Conservation (phyloP, 805 yeast genomes). For the Yarrowia sp. region DNA sequence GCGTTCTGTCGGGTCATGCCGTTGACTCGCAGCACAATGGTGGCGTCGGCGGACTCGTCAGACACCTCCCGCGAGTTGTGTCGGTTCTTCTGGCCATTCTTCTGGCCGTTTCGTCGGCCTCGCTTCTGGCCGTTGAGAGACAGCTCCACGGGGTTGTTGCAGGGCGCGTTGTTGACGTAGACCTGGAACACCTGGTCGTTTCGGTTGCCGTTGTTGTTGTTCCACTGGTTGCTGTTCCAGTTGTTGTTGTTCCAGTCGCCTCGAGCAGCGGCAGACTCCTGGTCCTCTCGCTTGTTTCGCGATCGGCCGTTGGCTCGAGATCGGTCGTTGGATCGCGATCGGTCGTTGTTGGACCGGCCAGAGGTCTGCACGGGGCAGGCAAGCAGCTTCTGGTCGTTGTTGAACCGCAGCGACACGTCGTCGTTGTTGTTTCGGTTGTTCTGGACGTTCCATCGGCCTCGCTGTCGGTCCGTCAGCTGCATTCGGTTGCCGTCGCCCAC, state of each 20-base stretch:
- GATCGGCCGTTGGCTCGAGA: slow-evolving; percentile 6
- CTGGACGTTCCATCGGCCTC: slow-evolving; percentile 7
- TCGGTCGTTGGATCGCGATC: not conserved
- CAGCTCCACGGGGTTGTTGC: slow-evolving; percentile 23
- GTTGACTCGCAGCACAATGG: slow-evolving; percentile 25
- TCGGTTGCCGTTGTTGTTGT: too few species aligned
- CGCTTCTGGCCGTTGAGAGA: slow-evolving; percentile 22
- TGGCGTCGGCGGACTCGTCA: not conserved
- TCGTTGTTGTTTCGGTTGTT: slow-evolving; percentile 4
- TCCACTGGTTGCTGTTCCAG: too few species aligned
- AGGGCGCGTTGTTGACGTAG: slow-evolving; percentile 30
- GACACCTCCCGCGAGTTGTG: not conserved
- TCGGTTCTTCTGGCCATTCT: slow-evolving; percentile 17
- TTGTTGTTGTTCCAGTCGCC: slow-evolving; percentile 6
- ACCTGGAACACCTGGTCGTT: slow-evolving; percentile 20
- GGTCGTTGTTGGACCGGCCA: not conserved
- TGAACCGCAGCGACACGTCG: slow-evolving; percentile 13
- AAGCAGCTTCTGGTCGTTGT: slow-evolving; percentile 10
- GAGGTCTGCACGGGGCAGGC: slow-evolving; percentile 28
- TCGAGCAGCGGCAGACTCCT: slow-evolving; percentile 1
- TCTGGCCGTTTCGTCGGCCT: slow-evolving; percentile 9
- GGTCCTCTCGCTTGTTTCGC: slow-evolving; percentile 7
- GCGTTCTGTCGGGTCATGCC: not conserved
- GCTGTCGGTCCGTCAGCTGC: slow-evolving; percentile 17
- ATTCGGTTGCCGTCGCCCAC: slow-evolving; percentile 2